Evolutionary conservation across 129 eudicot species (phyloP), one percentile per base, ranked within the genome.

Genomic region (Sambucus nigra): DNA sequence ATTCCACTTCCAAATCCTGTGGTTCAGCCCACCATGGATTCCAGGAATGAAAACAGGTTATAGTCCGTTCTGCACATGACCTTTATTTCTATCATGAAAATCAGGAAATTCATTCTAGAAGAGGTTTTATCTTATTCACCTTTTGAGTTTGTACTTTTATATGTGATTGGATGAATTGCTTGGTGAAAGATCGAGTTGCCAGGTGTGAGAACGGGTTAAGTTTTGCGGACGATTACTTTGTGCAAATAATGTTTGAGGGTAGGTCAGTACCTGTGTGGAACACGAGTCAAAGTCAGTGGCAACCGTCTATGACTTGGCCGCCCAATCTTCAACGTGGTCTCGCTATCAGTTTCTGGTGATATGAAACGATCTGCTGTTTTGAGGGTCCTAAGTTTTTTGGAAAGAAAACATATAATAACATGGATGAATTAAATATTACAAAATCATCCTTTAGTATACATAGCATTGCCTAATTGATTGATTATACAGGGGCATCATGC

Each of bases 1-100:
- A 70, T 87, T 40, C 51, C 86, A 0, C 69, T 87, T 56, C 79
- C 81, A 19, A 74, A 76, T 76, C 46, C 78, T 53, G 65, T 77
- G 46, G 71, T 67, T 53, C 72, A 35, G 44, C 23, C 82, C 44
- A 55, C 51, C 55, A 51, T 47, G 67, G 57, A 77, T 56, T 67
- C 64, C 52, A 68, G 49, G 73, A 68, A 66, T 45, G 96, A 87
- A 69, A 79, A 76, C 74, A 76, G 96, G 96, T 87, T 20, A 59
- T 22, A 42, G 51, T 61, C 24, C 48, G 25, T 41, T 49, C 54
- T 35, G 5, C 49, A n/a, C 19, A 9, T 1, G 6, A 27, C 17
- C 35, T 40, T 25, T 39, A 13, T 33, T 5, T 33, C 7, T 35
- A 13, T 41, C 21, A 48, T 19, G 13, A 13, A 8, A 23, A 33